Evolutionary conservation across 2,329 filamentous ascomycete genomes (phyloP).

Genomic region (Talaromyces albobiverticillius): DNA sequence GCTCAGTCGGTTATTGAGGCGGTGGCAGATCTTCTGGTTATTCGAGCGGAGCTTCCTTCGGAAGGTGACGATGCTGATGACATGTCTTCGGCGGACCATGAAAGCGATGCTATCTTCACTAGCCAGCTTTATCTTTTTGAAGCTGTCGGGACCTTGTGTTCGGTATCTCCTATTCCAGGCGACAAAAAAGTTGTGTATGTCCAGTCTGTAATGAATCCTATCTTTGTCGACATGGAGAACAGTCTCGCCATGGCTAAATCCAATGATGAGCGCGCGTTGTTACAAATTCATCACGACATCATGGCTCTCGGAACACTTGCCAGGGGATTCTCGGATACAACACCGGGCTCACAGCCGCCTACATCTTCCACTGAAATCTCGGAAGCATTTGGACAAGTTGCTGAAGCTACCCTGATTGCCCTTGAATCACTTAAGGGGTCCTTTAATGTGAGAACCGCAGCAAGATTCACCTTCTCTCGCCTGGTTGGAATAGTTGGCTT

Average conservation of each 20-base stretch:
- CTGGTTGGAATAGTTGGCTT: slow-evolving; percentile 87
- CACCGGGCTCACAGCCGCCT: slow-evolving; percentile 56
- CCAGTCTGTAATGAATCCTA: slow-evolving; percentile 80
- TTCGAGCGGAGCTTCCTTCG: slow-evolving; percentile 82
- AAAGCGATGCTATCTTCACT: slow-evolving; percentile 86
- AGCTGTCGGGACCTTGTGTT: slow-evolving; percentile 88
- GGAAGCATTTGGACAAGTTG: slow-evolving; percentile 78
- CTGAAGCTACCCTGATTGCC: slow-evolving; percentile 85
- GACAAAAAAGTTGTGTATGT: slow-evolving; percentile 87
- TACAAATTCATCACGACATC: slow-evolving; percentile 94
- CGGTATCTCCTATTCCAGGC: slow-evolving; percentile 69
- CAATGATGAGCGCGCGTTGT: slow-evolving; percentile 74
- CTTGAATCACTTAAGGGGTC: slow-evolving; percentile 80
- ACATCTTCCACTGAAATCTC: slow-evolving; percentile 67
- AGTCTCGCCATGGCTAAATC: slow-evolving; percentile 73
- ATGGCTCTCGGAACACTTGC: slow-evolving; percentile 93
- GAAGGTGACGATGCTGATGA: slow-evolving; percentile 78
- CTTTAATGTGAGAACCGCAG: slow-evolving; percentile 79
- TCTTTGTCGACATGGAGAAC: slow-evolving; percentile 85
- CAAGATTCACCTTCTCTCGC: slow-evolving; percentile 85
- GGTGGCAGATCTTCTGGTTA: slow-evolving; percentile 80
- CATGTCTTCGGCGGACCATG: slow-evolving; percentile 90
- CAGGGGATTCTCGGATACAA: slow-evolving; percentile 89
- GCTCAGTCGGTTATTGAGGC: slow-evolving; percentile 90
- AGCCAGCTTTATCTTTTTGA: slow-evolving; percentile 94